Percentiles rank a stretch among this genome's conserved stretches.
phyloP scores from a whole-genome alignment of 1,284 basidiomycete species.

The Coniophora puteana region DNA sequence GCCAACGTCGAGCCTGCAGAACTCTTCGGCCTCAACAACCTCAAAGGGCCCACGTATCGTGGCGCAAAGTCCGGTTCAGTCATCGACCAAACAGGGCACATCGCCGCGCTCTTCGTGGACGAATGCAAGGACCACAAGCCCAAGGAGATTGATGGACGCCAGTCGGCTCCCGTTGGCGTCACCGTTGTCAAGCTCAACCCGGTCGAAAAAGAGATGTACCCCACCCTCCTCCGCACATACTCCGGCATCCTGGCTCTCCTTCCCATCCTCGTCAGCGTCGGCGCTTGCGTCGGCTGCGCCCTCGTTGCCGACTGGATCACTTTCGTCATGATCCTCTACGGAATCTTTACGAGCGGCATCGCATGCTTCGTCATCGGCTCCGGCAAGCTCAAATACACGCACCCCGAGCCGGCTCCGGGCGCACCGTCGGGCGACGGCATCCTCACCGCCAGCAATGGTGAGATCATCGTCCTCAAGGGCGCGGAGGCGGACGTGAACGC shows the following conservation, averaged over 20 bases:
- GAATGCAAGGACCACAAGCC: slow-evolving; percentile 12
- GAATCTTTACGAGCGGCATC: slow-evolving; percentile 24
- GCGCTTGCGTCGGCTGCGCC: slow-evolving; percentile 18
- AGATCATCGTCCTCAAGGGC: slow-evolving; percentile 23
- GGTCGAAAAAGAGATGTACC: slow-evolving; percentile 9
- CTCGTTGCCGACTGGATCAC: slow-evolving; percentile 24
- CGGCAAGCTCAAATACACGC: slow-evolving; percentile 21
- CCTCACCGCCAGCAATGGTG: slow-evolving; percentile 15
- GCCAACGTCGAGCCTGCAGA: slow-evolving; percentile 22
- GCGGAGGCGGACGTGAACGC: slow-evolving; percentile 27
- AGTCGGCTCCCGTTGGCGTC: slow-evolving; percentile 18
- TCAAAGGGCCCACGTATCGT: slow-evolving; percentile 23
- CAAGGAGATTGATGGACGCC: slow-evolving; percentile 19
- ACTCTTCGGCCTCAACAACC: slow-evolving; percentile 24
- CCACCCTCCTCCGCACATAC: slow-evolving; percentile 17
- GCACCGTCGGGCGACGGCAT: slow-evolving; percentile 25
- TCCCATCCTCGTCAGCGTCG: slow-evolving; percentile 23
- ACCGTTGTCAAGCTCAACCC: slow-evolving; percentile 20
- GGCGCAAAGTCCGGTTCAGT: slow-evolving; percentile 24
- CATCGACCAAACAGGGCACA: slow-evolving; percentile 23
- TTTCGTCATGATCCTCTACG: slow-evolving; percentile 29
- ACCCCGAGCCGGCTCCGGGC: slow-evolving; percentile 21
- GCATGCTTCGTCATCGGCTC: slow-evolving; percentile 27
- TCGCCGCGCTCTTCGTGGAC: slow-evolving; percentile 21
- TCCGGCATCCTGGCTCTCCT: slow-evolving; percentile 22